Evolutionary conservation across 305 asterid genomes (phyloP), one percentile per base, ranked within the genome.

Genomic region (Ilex paraguariensis): DNA sequence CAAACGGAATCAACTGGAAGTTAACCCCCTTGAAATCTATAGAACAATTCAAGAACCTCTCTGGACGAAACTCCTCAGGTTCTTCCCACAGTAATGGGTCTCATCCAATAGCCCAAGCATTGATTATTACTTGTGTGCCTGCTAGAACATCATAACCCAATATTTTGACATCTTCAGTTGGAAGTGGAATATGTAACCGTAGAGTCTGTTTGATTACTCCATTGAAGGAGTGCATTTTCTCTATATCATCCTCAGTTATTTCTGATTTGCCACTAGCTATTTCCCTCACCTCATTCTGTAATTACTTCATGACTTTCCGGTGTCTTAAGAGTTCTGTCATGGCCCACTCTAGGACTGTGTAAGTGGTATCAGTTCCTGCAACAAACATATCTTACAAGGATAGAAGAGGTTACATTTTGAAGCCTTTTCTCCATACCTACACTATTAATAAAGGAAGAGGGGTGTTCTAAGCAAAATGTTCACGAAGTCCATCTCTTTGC

Each of bases 121-220:
- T 80, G 2, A 62, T 42, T 1, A 84, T 0, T 4, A 83, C 79
- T 57, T 17, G 44, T 13, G 82, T 78, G 32, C 79, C 70, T 0
- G 75, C 30, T 0, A 61, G 10, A 0, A 84, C 13, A 13, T 75
- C 69, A 7, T 77, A 82, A 8, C 80, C 88, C 62, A 65, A 66
- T 8, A 81, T 13, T 3, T 76, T 59, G 0, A 72, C 49, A 61
- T 79, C 78, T 15, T 63, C 49, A 0, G 40, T 48, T 6, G 87
- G 82, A 9, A 40, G 0, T 0, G 88, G 74, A 11, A 68, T 10
- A 53, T 82, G 82, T 7, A 40, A 50, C 4, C 88, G 63, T 0
- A 82, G 63, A 15, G 70, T 57, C 65, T 82, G 86, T 13, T 78
- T 82, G 13, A 77, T 66, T 49, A 73, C 88, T 14, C 73, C 76